Evolutionary conservation across 352 stramenopile genomes (phyloP), one percentile per base, ranked within the genome.

Genomic region (Phytophthora idaei): DNA sequence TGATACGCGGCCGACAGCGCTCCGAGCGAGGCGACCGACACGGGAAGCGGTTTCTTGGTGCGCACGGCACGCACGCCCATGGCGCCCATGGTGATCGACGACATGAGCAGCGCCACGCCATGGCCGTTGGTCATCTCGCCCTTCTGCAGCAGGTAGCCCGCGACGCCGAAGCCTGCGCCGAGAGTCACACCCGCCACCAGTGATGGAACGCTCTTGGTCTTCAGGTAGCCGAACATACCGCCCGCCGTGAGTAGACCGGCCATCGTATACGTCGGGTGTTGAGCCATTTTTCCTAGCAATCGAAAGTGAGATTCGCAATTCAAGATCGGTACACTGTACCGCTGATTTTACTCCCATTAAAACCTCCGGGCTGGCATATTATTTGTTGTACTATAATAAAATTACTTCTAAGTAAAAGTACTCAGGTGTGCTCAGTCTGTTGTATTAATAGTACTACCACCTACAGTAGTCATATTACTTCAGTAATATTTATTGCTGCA

Each of bases 211-310:
- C 84, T 94, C 66, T 89, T 90, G 51, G 74, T 92, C 66, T 85
- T 87, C 37, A 88, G 61, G 77, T 95, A 97, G 60, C 90, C 90
- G 65, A 94, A 83, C 37, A 88, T 42, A 48, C 90, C 88, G 64
- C 90, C 90, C 12, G 58, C 76, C 17, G 73, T 70, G 41, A 95
- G 63, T 47, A 94, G 70, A 34, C 72, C 85, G 21, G 71, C 87
- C 86, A 95, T 93, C 42, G 86, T 93, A 77, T 88, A 94, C 72
- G 88, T 94, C 12, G 88, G 77, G 70, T 95, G 88, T 62, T 95
- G 87, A 15, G 82, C 78, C 85, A 90, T 90, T 28, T 51, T 28
- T 54, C 29, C 41, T n/a, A 21, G 21, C 29, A 54, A 31, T 11
- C 7, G 17, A 45, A 45, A 42, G 8, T 47, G 58, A 46, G 47